Percentiles rank a stretch among this genome's conserved stretches.
These are phyloP conservation scores for Physcomitrellopsis africana DNA, from an alignment of 225 moss, liverwort and hornwort genomes.

Conservation along the genomic window DNA sequence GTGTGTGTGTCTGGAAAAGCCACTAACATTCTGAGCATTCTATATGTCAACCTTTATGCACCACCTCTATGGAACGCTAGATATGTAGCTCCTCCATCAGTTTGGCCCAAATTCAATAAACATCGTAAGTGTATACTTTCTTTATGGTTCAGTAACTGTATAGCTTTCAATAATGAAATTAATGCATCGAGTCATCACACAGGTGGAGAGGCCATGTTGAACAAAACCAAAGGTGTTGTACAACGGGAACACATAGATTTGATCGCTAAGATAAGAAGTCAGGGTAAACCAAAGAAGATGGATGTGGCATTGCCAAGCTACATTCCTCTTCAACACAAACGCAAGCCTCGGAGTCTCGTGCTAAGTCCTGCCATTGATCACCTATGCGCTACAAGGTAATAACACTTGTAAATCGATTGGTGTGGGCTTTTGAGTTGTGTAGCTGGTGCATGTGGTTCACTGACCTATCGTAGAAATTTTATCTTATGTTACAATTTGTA, in stretches of 20 bases:
- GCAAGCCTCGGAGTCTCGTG: slow-evolving; percentile 74
- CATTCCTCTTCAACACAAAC: slow-evolving; percentile 49
- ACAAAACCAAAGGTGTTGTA: slow-evolving; percentile 32
- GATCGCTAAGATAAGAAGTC: slow-evolving; percentile 49
- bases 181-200: neutral
- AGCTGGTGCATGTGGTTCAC: neutral
- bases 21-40: neutral
- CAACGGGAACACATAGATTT: slow-evolving; percentile 49
- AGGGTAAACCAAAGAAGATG: slow-evolving; percentile 35
- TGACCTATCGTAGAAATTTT: neutral
- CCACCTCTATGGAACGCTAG: neutral
- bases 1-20: slow-evolving; percentile 36
- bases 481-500: slow-evolving; percentile 13
- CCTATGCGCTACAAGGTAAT: slow-evolving; percentile 65
- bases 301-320: slow-evolving; percentile 52
- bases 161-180: no score
- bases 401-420: neutral
- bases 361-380: slow-evolving; percentile 65
- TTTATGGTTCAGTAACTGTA: neutral
- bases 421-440: slow-evolving; percentile 15
- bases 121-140: neutral
- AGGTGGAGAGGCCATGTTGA: slow-evolving; percentile 38
- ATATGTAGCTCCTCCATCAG: neutral
- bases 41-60: neutral
- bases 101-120: neutral